Base-by-base conservation (phyloP, 257 asterid species). In the Echites panduratus region DNA sequence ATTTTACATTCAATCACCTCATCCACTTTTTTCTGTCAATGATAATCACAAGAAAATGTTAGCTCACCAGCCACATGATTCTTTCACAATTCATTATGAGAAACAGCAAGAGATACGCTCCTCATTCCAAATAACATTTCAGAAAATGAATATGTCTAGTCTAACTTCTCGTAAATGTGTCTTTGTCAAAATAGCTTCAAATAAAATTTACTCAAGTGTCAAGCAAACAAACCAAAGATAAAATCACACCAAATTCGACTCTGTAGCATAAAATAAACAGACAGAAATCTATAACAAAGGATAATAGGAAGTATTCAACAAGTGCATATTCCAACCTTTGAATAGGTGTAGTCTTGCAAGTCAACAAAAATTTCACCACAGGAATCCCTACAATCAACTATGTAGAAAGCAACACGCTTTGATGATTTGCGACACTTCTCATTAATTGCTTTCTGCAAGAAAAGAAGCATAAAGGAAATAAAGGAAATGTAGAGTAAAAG, bases 301-400 rank as follows among this genome's bases (percentile, higher is more conserved):
- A 24, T 44, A 19, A 50, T 16, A 49, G 14, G 17, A 69, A 8
- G 4, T n/a, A 16, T 6, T 26, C 40, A 44, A 44, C 35, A 68
- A 13, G 5, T 24, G 17, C 13, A 9, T 2, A 47, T 63, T 67
- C 62, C 54, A 58, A 92, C 99, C 98, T 95, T 90, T 68, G 95
- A 78, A 74, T 92, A 95, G 71, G 75, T 75, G 81, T 84, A 92
- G 73, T 84, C 87, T 85, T 95, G 96, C 90, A 95, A 86, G 83
- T 95, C 99, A 76, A 92, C 93, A 82, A 95, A 95, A 77, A 95
- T 84, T 87, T 95, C 99, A 61, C 96, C 99, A 70, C 99, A 95
- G 4, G 92, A 88, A 80, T 87, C 99, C 81, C 97, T 89, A 82
- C 97, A 92, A 76, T 95, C 97, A 75, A 95, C 97, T 20, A 89